Conservation (phyloP, 148 eudicot species). For the Gaultheria prostrata region DNA sequence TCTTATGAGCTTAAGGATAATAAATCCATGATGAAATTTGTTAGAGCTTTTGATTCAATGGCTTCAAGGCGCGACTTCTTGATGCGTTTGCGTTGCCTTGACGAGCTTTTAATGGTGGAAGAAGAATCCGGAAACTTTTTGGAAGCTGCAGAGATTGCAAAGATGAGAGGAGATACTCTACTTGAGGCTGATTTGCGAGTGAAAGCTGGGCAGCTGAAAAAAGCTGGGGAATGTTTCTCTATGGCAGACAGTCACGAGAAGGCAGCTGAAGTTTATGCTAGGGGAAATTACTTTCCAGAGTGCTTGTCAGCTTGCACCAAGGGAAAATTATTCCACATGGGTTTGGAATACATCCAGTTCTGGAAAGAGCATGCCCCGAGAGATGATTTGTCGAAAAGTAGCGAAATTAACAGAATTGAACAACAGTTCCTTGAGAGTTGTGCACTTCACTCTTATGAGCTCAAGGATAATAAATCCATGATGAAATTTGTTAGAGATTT, state of each 20-base stretch:
- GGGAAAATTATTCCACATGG: slow-evolving; percentile 47
- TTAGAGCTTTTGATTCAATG: slow-evolving; percentile 46
- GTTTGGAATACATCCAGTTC: slow-evolving; percentile 47
- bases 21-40: slow-evolving; percentile 58
- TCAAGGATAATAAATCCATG: slow-evolving; percentile 45
- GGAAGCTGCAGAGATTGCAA: slow-evolving; percentile 62
- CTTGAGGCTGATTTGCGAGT: slow-evolving; percentile 54
- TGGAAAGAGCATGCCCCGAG: slow-evolving; percentile 47
- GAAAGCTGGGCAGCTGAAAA: slow-evolving; percentile 41
- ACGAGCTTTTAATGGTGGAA: slow-evolving; percentile 57
- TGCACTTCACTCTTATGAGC: slow-evolving; percentile 38
- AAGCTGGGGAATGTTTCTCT: slow-evolving; percentile 65
- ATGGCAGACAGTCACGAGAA: slow-evolving; percentile 40
- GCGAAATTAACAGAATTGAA: slow-evolving; percentile 36
- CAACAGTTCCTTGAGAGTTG: slow-evolving; percentile 64
- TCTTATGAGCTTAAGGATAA: slow-evolving; percentile 38
- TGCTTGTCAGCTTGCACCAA: slow-evolving; percentile 58
- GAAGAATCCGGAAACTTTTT: slow-evolving; percentile 55
- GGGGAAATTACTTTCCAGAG: slow-evolving; percentile 44
- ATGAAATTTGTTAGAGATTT: slow-evolving; percentile 65
- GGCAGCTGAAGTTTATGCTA: slow-evolving; percentile 65
- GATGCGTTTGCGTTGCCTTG: slow-evolving; percentile 37
- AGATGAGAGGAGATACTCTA: slow-evolving; percentile 42
- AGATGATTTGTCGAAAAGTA: slow-evolving; percentile 3
- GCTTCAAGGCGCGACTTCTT: slow-evolving; percentile 50